A percentile compares a stretch with the other conserved stretches of the same genome.
Conservation (phyloP, 768 basidiomycete genomes). For the Leccinum imitatum region DNA sequence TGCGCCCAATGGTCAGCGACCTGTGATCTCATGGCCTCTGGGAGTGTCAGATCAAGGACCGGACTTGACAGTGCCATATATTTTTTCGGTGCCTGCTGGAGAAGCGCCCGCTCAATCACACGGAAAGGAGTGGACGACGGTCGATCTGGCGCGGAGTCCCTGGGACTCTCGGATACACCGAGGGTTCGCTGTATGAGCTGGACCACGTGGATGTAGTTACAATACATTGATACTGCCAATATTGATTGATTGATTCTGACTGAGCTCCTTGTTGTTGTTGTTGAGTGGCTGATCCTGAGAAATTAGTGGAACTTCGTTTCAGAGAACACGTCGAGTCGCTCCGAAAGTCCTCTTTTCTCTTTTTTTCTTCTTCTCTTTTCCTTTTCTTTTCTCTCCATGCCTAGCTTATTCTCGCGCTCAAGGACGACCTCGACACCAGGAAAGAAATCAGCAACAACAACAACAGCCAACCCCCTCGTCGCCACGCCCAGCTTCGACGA, state of each 20-base stretch:
- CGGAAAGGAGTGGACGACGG: slow-evolving; percentile 2
- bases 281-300: slow-evolving; percentile 30
- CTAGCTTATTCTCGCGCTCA: slow-evolving; percentile 70
- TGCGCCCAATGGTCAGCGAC: slow-evolving; percentile 1
- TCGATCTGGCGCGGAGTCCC: slow-evolving; percentile 3
- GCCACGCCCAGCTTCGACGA: slow-evolving; percentile 47
- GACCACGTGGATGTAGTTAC: not conserved
- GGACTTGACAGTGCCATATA: not conserved
- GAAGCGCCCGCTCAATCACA: not conserved
- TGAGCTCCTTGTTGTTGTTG: not conserved
- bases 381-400: slow-evolving; percentile 46
- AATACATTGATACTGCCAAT: not conserved
- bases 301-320: slow-evolving; percentile 20
- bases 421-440: slow-evolving; percentile 59
- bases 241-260: not conserved
- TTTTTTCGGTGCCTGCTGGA: slow-evolving; percentile 1
- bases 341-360: slow-evolving; percentile 11
- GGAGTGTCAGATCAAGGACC: not conserved
- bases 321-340: slow-evolving; percentile 7
- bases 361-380: slow-evolving; percentile 1
- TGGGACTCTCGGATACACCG: not conserved
- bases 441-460: slow-evolving; percentile 34
- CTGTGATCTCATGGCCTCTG: not conserved
- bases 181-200: not conserved
- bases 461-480: slow-evolving; percentile 7